Base-by-base conservation (phyloP, 2,329 filamentous ascomycete genomes). In the Xylaria sp. region DNA sequence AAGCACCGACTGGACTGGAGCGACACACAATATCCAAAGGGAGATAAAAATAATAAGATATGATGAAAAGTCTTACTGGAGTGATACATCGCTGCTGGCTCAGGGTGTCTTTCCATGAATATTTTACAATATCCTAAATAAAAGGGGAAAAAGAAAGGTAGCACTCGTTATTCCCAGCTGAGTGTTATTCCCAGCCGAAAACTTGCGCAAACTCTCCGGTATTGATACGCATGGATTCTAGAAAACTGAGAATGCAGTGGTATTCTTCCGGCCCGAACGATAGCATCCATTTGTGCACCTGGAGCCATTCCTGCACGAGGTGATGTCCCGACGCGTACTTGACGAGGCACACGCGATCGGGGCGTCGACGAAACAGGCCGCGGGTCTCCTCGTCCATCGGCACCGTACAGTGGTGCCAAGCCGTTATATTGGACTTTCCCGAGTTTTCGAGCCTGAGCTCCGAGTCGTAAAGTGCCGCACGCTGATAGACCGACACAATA, bases 341-440 rank as follows among this genome's bases (percentile, higher is more conserved):
- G 25, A 67, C 54, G n/a, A 72, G 62, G 48, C 67, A 68, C 60
- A 54, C 65, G 13, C 57, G 60, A 41, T 70, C 68, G 37, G 67
- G 67, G 13, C 48, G 34, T 3, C 61, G 61, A 8, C 50, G 61
- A 20, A 72, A 72, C 50, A 57, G 23, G 10, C 39, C 3, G 48
- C 52, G 57, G 28, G 57, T 54, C 39, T 56, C 58, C 48, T 60
- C 48, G 44, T 48, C 46, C 64, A 72, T 63, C 10, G 41, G 56
- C 34, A 10, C 4, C 39, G 68, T 51, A 25, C 44, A 23, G 34
- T 72, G 64, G 0, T 20, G 25, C 67, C 59, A 66, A 3, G 70
- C 68, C 41, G 62, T 61, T 54, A 23, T 54, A 62, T 61, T 68
- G 44, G 70, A 72, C 50, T 62, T 8, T 7, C 57, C 58, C 37